A percentile compares a stretch with the other conserved stretches of the same genome.
Evolutionary conservation across 495 filamentous ascomycete species (phyloP).

Genomic region (Trichoderma reesei): DNA sequence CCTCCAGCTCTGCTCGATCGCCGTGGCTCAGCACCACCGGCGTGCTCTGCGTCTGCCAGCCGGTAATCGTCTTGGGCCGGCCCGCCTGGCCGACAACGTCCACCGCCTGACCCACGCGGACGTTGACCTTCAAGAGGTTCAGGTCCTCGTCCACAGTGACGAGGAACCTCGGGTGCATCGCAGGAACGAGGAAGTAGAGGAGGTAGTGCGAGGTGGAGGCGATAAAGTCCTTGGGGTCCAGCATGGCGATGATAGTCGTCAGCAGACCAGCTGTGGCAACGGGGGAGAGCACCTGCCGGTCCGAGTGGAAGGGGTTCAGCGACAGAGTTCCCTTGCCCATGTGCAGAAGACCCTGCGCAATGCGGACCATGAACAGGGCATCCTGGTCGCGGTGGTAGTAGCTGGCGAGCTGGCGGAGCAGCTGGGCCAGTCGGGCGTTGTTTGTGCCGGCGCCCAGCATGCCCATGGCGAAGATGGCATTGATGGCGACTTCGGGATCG

Average conservation of each 20-base stretch:
- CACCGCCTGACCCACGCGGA: slow-evolving; percentile 93
- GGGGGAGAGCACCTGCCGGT: slow-evolving; percentile 86
- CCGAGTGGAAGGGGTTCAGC: slow-evolving; percentile 94
- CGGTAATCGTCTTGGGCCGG: slow-evolving; percentile 95
- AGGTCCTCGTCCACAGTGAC: slow-evolving; percentile 92
- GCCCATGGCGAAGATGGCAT: slow-evolving; percentile 99
- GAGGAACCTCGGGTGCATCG: slow-evolving; percentile 93
- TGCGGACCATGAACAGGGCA: slow-evolving; percentile 96
- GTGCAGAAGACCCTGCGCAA: slow-evolving; percentile 93
- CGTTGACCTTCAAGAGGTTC: slow-evolving; percentile 88
- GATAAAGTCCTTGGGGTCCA: slow-evolving; percentile 92
- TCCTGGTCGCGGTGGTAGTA: slow-evolving; percentile 97
- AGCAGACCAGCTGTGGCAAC: slow-evolving; percentile 86
- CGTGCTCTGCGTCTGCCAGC: slow-evolving; percentile 98
- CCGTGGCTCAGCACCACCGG: slow-evolving; percentile 88
- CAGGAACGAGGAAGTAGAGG: slow-evolving; percentile 94
- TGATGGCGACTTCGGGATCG: slow-evolving; percentile 96
- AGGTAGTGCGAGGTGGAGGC: slow-evolving; percentile 84
- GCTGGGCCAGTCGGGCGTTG: slow-evolving; percentile 90
- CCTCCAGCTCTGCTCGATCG: slow-evolving; percentile 92
- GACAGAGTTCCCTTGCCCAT: slow-evolving; percentile 99
- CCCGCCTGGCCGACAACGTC: slow-evolving; percentile 97
- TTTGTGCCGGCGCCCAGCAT: slow-evolving; percentile 94
- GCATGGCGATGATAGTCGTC: slow-evolving; percentile 79
- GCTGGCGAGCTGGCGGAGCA: slow-evolving; percentile 87